phyloP scores from a whole-genome alignment of 306 rosid genomes.

The Hippophae tibetana region DNA sequence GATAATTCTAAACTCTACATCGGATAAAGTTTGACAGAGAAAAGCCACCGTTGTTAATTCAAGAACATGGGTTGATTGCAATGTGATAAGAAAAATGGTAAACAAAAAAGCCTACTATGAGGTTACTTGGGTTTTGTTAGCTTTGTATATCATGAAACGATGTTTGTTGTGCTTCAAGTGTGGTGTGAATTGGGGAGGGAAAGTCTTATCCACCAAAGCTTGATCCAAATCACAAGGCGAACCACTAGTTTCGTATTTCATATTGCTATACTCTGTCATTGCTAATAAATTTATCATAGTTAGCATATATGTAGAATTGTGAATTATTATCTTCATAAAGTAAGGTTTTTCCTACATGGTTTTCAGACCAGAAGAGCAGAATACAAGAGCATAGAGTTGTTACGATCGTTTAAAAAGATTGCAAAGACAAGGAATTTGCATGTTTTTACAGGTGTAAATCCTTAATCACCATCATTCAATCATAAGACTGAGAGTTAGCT shows the following conservation, averaged over 20 bases:
- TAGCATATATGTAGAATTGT: background rate
- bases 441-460: slow-evolving; percentile 71
- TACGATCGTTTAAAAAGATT: slow-evolving; percentile 55
- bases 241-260: no score
- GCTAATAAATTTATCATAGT: background rate
- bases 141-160: background rate
- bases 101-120: no score
- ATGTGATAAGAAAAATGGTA: no score
- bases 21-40: no score
- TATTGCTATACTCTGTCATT: background rate
- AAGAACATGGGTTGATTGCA: no score
- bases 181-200: no score
- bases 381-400: slow-evolving; percentile 59
- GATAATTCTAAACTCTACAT: no score
- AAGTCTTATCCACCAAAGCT: no score
- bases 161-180: no score
- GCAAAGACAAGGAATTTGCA: slow-evolving; percentile 51
- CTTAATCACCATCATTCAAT: slow-evolving; percentile 3
- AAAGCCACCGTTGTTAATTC: no score
- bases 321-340: background rate
- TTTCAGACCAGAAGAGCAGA: slow-evolving; percentile 76
- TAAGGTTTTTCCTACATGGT: slow-evolving; percentile 5
- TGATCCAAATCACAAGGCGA: no score
- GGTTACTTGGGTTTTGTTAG: slow-evolving; percentile 7
- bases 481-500: background rate